phyloP scores from a whole-genome alignment of 192 early-diverging fungal genomes.

The Jimgerdemannia lactiflua region DNA sequence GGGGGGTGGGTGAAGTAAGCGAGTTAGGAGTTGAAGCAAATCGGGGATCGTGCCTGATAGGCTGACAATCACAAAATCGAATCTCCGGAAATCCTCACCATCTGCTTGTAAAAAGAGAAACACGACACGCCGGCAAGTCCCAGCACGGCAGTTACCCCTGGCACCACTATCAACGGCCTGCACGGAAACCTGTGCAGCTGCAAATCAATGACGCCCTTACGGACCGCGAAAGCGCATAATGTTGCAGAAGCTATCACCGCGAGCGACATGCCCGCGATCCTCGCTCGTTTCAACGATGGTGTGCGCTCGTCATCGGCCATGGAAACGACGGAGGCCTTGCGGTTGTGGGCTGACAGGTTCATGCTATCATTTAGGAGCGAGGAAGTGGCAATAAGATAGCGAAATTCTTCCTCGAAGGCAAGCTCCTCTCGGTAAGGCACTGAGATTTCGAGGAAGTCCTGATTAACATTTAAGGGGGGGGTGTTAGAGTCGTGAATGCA shows the following conservation, averaged over 20 bases:
- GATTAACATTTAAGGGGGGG: neutral
- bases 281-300: neutral
- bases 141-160: neutral
- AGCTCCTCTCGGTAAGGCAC: slow-evolving; percentile 44
- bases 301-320: neutral
- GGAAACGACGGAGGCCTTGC: slow-evolving; percentile 6
- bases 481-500: neutral
- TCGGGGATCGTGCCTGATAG: neutral
- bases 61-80: neutral
- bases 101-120: slow-evolving; percentile 33
- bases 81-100: slow-evolving; percentile 24
- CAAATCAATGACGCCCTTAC: neutral
- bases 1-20: neutral
- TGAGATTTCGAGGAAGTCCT: slow-evolving; percentile 48
- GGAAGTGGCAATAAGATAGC: slow-evolving; percentile 56
- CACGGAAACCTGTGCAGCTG: neutral
- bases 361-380: slow-evolving; percentile 43
- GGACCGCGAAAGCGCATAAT: neutral
- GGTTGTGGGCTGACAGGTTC: neutral
- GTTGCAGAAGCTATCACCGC: neutral
- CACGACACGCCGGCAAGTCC: neutral
- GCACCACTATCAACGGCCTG: neutral
- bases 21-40: too few species aligned
- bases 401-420: slow-evolving; percentile 56
- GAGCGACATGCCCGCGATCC: neutral